phyloP scores from a whole-genome alignment of 2,329 filamentous ascomycete genomes.

The Arthrinium phaeospermum region DNA sequence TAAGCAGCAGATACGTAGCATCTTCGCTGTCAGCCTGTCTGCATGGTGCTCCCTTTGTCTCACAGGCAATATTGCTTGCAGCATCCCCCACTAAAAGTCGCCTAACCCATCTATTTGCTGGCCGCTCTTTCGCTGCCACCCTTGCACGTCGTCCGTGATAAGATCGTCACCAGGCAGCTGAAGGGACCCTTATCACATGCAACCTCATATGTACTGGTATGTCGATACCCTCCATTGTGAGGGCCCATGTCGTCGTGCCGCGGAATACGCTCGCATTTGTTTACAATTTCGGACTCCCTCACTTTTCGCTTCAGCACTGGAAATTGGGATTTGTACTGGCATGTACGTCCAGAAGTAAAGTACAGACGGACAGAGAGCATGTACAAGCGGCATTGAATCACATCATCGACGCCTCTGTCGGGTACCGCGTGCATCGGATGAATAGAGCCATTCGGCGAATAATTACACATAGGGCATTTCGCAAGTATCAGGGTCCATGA shows the following conservation, averaged over 20 bases:
- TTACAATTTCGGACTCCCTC: neutral
- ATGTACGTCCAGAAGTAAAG: neutral
- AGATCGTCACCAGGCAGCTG: conserved; percentile 14
- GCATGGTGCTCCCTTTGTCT: too few species aligned
- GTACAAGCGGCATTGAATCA: conserved; percentile 2
- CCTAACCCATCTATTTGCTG: neutral
- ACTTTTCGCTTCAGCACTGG: conserved; percentile 6
- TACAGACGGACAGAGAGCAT: neutral
- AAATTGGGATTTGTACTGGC: neutral
- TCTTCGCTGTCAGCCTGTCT: neutral
- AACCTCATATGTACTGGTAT: neutral
- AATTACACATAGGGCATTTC: neutral
- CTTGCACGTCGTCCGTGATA: neutral
- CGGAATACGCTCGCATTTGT: neutral
- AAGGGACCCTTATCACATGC: conserved; percentile 20
- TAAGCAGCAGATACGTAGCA: neutral
- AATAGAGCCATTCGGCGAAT: neutral
- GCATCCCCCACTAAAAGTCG: neutral
- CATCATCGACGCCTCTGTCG: neutral
- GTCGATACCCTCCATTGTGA: neutral
- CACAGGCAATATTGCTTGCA: neutral
- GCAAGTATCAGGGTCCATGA: neutral
- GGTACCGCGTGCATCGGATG: neutral
- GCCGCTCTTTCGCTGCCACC: neutral
- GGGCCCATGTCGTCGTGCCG: neutral